phyloP scores from a whole-genome alignment of 148 eudicot species.

The Pharnaceum exiguum region DNA sequence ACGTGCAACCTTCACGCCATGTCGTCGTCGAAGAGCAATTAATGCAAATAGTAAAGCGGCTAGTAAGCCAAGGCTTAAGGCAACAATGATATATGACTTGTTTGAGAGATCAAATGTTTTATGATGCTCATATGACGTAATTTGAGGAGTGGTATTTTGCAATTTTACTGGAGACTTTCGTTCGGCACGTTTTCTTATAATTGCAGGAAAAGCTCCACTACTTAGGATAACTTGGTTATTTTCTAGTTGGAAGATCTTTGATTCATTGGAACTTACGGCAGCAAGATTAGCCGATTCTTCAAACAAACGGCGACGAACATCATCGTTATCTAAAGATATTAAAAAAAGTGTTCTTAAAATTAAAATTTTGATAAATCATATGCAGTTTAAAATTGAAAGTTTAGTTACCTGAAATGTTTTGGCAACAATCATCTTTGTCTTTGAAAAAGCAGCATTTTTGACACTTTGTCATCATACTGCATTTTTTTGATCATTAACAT shows the following conservation, averaged over 20 bases:
- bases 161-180: too few species aligned
- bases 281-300: conserved; percentile 31
- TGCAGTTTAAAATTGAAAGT: background rate
- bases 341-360: background rate
- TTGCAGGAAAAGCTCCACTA: conserved; percentile 34
- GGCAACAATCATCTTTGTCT: conserved; percentile 16
- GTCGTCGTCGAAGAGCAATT: conserved; percentile 11
- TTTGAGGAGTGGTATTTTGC: conserved; percentile 3
- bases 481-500: background rate
- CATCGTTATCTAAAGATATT: conserved; percentile 4
- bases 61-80: background rate
- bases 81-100: background rate
- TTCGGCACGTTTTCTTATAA: conserved; percentile 2
- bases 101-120: background rate
- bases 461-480: conserved; percentile 15
- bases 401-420: conserved; percentile 21
- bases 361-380: background rate
- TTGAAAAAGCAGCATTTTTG: conserved; percentile 13
- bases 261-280: conserved; percentile 13
- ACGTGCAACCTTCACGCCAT: conserved; percentile 10
- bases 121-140: conserved; percentile 3
- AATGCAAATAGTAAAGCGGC: conserved; percentile 10
- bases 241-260: background rate
- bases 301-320: conserved; percentile 17
- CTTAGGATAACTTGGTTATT: conserved; percentile 17